phyloP scores from a whole-genome alignment of 1,139 yeast species.

The Hyphopichia burtonii region DNA sequence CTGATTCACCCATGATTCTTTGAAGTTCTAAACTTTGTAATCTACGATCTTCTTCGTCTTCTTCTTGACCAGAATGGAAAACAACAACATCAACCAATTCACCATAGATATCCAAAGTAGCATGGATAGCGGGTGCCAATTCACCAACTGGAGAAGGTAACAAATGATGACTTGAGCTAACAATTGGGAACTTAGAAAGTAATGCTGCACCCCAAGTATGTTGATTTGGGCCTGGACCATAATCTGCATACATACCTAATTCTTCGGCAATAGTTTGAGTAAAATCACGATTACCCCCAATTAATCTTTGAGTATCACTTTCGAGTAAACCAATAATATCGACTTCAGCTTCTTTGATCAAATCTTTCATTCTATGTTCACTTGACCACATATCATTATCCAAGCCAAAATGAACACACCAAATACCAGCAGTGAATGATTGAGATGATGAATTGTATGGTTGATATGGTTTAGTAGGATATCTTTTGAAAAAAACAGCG shows the following conservation, averaged over 20 bases:
- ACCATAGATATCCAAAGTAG: constrained; percentile 89
- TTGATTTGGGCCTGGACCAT: constrained; percentile 96
- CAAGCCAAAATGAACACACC: constrained; percentile 97
- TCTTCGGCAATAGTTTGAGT: constrained; percentile 92
- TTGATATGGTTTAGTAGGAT: constrained; percentile 54
- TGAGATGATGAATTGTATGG: constrained; percentile 80
- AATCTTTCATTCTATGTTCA: constrained; percentile 83
- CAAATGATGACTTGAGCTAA: constrained; percentile 85
- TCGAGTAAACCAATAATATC: constrained; percentile 91
- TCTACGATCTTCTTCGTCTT: constrained; percentile 90
- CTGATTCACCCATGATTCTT: constrained; percentile 74
- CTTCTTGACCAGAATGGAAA: constrained; percentile 98
- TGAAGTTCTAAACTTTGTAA: constrained; percentile 77
- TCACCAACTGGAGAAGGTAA: constrained; percentile 97
- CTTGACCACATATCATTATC: constrained; percentile 99
- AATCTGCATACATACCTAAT: constrained; percentile 90
- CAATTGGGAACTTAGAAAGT: constrained; percentile 88
- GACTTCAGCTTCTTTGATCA: constrained; percentile 79
- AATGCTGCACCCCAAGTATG: constrained; percentile 98
- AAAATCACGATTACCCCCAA: constrained; percentile 93
- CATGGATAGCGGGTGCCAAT: constrained; percentile 96
- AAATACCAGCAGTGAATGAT: constrained; percentile 88
- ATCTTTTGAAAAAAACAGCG: constrained; percentile 54
- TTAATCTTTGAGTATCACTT: constrained; percentile 88
- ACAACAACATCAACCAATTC: constrained; percentile 86